These are phyloP conservation scores for Fusarium udum DNA, from an alignment of 2,329 filamentous ascomycete genomes.

Conservation along the genomic window DNA sequence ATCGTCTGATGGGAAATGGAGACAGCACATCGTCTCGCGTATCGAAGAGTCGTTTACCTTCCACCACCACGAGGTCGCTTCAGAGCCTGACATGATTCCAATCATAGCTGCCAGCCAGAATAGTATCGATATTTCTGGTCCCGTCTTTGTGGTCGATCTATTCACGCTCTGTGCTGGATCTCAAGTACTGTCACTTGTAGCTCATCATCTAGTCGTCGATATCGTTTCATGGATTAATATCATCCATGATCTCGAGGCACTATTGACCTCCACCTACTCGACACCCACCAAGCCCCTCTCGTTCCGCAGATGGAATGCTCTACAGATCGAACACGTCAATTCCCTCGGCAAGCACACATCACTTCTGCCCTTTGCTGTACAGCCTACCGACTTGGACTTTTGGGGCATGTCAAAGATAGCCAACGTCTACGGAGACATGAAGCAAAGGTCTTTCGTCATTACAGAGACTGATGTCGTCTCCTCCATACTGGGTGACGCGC, in stretches of 20 bases:
- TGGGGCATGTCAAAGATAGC: slow-evolving; percentile 26
- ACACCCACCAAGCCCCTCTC: slow-evolving; percentile 39
- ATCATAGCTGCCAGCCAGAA: slow-evolving; percentile 5
- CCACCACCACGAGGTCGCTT: slow-evolving; percentile 21
- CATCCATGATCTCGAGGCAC: slow-evolving; percentile 54
- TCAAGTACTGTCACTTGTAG: slow-evolving; percentile 45
- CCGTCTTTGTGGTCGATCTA: slow-evolving; percentile 9
- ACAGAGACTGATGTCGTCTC: background rate
- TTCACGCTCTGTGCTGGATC: background rate
- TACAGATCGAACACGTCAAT: slow-evolving; percentile 47
- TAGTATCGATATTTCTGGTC: background rate
- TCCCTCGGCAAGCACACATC: background rate
- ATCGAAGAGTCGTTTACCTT: slow-evolving; percentile 33
- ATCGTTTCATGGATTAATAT: slow-evolving; percentile 58
- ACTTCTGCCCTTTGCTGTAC: slow-evolving; percentile 12
- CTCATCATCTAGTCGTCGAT: slow-evolving; percentile 54
- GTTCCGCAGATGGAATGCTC: slow-evolving; percentile 51
- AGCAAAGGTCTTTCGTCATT: slow-evolving; percentile 4
- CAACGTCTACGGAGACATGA: slow-evolving; percentile 24
- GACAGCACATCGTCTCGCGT: slow-evolving; percentile 38
- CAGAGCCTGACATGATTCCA: background rate
- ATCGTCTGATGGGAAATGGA: slow-evolving; percentile 16
- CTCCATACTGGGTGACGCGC: slow-evolving; percentile 36
- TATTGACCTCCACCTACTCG: slow-evolving; percentile 41
- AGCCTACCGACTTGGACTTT: slow-evolving; percentile 18